These are phyloP conservation scores for Bretziella fagacearum DNA, from an alignment of 2,329 filamentous ascomycete species.

Conservation along the genomic window DNA sequence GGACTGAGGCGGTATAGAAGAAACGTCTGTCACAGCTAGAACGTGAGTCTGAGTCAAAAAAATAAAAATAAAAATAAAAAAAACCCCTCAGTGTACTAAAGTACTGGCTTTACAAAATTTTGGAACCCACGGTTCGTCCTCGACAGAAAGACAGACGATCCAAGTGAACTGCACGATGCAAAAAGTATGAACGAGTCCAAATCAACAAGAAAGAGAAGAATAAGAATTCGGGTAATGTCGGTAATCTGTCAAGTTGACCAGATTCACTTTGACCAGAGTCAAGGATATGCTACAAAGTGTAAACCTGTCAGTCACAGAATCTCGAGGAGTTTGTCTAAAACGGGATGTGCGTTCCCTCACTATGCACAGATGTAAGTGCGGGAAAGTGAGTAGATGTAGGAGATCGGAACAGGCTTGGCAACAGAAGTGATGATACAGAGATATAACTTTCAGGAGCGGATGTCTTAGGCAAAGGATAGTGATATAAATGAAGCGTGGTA, in stretches of 20 bases:
- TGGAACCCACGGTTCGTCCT: too few species aligned
- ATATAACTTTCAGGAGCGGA: background rate
- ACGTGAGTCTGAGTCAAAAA: too few species aligned
- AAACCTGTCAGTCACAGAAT: background rate
- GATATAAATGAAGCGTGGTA: background rate
- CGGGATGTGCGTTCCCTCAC: background rate
- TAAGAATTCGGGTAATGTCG: background rate
- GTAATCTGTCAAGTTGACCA: background rate
- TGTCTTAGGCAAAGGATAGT: background rate
- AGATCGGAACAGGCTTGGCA: background rate
- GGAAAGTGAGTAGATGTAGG: background rate
- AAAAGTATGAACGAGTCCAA: background rate
- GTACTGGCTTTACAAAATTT: too few species aligned
- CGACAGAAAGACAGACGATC: background rate
- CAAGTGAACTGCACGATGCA: background rate
- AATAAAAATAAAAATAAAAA: too few species aligned
- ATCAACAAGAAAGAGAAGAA: background rate
- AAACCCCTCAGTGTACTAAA: too few species aligned
- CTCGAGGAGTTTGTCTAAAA: background rate
- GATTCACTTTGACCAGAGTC: background rate
- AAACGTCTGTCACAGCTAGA: too few species aligned
- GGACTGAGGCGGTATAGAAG: too few species aligned
- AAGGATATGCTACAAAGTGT: background rate
- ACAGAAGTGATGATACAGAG: too few species aligned
- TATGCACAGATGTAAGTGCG: background rate